phyloP scores from a whole-genome alignment of 139 green algal genomes.

The Chlorella sp. region DNA sequence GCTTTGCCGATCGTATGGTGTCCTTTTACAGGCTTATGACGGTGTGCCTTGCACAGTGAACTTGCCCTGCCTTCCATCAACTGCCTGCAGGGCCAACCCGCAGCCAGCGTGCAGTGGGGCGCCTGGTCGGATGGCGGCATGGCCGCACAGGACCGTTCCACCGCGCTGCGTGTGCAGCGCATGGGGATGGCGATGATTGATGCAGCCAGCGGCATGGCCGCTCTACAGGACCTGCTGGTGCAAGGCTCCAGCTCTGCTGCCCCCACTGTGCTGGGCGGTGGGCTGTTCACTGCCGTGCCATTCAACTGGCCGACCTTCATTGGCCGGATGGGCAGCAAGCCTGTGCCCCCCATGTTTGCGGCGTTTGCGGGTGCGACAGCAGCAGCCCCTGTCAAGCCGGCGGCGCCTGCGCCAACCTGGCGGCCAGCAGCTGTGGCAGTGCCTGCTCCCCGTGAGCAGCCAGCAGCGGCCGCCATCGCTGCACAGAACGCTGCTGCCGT shows the following conservation, averaged over 20 bases:
- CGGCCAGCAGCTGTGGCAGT: too few relatives aligned
- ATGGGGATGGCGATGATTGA: constrained; percentile 72
- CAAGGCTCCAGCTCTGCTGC: not conserved
- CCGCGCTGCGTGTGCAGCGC: constrained; percentile 62
- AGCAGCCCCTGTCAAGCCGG: not conserved
- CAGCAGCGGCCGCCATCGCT: not conserved
- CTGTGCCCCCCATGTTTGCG: constrained; percentile 36
- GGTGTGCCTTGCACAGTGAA: too few relatives aligned
- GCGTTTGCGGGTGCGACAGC: not conserved
- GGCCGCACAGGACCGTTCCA: constrained; percentile 55
- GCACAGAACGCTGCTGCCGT: not conserved
- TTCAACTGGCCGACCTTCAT: constrained; percentile 45
- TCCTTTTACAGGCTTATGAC: not conserved
- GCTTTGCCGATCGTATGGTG: not conserved
- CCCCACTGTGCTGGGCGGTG: not conserved
- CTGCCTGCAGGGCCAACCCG: constrained; percentile 1
- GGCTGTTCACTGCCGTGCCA: constrained; percentile 39
- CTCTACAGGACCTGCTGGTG: constrained; percentile 40
- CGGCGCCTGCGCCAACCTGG: not conserved
- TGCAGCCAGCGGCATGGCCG: constrained; percentile 59
- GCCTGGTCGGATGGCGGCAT: constrained; percentile 63
- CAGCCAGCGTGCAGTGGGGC: constrained; percentile 57
- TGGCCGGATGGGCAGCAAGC: constrained; percentile 10
- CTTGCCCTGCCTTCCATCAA: not conserved
- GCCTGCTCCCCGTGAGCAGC: not conserved